These are phyloP conservation scores for Huntiella abstrusa DNA, from an alignment of 2,329 filamentous ascomycete species.

Conservation along the genomic window DNA sequence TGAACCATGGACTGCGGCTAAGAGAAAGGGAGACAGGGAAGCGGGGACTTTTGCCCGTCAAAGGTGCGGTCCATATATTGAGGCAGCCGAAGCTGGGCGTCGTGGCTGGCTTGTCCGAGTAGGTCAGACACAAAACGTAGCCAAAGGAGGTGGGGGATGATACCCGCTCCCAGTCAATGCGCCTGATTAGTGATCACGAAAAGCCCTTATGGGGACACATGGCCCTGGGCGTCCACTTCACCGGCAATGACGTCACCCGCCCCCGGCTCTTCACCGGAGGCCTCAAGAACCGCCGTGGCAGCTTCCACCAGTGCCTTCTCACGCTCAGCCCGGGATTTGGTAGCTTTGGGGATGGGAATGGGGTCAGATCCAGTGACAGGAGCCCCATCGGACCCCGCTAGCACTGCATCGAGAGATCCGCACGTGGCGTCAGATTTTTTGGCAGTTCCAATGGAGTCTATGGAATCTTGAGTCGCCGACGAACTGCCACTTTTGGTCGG, in stretches of 20 bases:
- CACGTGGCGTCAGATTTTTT: not conserved
- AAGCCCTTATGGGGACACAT: slow-evolving; percentile 3
- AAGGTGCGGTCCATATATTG: not conserved
- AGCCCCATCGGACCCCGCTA: no score
- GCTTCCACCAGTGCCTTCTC: slow-evolving; percentile 4
- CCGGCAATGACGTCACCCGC: slow-evolving; percentile 11
- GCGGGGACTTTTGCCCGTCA: not conserved
- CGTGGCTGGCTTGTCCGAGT: not conserved
- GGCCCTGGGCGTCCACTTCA: slow-evolving; percentile 8
- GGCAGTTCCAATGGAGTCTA: not conserved
- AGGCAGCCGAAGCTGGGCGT: not conserved
- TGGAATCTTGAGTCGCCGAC: not conserved
- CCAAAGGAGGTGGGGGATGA: not conserved
- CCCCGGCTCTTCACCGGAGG: slow-evolving; percentile 11
- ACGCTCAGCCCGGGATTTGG: not conserved
- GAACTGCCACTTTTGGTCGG: not conserved
- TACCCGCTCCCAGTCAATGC: not conserved
- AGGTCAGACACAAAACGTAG: not conserved
- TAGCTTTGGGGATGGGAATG: not conserved
- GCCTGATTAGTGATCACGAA: not conserved
- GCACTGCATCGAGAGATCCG: not conserved
- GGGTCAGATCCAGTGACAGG: not conserved
- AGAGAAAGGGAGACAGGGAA: not conserved
- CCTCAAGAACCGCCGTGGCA: slow-evolving; percentile 8
- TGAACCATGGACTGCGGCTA: no score